Evolutionary conservation across 345 rosid genomes (phyloP).

Genomic region (Camelina neglecta): DNA sequence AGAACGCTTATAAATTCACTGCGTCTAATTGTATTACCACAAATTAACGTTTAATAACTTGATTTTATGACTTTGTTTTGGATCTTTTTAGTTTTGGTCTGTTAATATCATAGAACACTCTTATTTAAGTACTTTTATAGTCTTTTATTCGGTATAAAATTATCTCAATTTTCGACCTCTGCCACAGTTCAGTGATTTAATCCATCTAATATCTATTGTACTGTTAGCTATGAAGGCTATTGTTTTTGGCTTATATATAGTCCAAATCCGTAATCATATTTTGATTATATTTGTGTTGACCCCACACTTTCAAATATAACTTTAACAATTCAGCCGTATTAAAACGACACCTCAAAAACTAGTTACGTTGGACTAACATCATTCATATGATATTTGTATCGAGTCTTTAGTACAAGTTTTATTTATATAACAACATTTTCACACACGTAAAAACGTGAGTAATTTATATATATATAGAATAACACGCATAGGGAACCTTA

Average conservation of each 20-base stretch:
- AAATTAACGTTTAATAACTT: too few relatives aligned
- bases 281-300: constrained; percentile 6
- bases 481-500: background rate
- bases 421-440: background rate
- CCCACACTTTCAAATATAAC: background rate
- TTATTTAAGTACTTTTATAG: background rate
- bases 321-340: background rate
- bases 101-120: background rate
- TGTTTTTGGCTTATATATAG: background rate
- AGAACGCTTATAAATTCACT: background rate
- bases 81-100: too few relatives aligned
- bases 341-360: background rate
- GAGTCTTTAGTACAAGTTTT: background rate
- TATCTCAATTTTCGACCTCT: background rate
- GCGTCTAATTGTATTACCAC: background rate
- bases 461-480: background rate
- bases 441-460: constrained; percentile 9
- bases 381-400: background rate
- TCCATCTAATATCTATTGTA: background rate
- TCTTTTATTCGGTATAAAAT: background rate
- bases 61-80: background rate
- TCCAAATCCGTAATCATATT: background rate
- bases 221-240: background rate
- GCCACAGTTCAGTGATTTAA: background rate
- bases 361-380: background rate